phyloP scores from a whole-genome alignment of 2,329 filamentous ascomycete species.

The Colletotrichum spinosum region DNA sequence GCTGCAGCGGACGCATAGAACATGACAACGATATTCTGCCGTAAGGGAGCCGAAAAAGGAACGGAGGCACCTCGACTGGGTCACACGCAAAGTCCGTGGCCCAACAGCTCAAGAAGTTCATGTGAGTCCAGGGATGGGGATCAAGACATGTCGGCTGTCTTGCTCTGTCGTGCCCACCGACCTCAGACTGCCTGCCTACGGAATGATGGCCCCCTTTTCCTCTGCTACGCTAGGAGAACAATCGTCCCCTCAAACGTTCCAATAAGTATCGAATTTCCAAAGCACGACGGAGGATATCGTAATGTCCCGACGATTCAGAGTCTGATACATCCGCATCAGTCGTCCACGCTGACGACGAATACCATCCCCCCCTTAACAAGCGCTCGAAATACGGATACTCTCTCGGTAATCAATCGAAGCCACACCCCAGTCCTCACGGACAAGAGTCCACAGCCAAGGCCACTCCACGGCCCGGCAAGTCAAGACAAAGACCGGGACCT shows the following conservation, averaged over 20 bases:
- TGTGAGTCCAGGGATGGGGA: slow-evolving; percentile 6
- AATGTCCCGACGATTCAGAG: slow-evolving; percentile 9
- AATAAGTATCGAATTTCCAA: slow-evolving; percentile 15
- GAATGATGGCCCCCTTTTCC: slow-evolving; percentile 14
- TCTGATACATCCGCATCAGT: slow-evolving; percentile 15
- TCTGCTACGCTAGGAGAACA: slow-evolving; percentile 12
- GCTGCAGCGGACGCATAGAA: neutral
- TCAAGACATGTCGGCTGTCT: slow-evolving; percentile 16
- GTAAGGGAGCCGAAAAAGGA: slow-evolving; percentile 25
- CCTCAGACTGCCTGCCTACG: neutral
- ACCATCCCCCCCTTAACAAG: neutral
- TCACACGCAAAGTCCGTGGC: slow-evolving; percentile 7
- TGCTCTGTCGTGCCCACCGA: slow-evolving; percentile 12
- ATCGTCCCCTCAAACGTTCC: neutral
- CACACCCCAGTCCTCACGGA: slow-evolving; percentile 25
- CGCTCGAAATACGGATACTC: slow-evolving; percentile 8
- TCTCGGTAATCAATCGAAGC: slow-evolving; percentile 32
- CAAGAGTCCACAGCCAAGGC: slow-evolving; percentile 17
- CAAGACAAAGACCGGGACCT: slow-evolving; percentile 20
- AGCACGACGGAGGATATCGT: neutral
- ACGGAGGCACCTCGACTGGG: slow-evolving; percentile 12
- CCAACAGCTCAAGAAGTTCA: neutral
- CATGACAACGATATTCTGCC: slow-evolving; percentile 20
- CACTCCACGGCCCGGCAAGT: slow-evolving; percentile 17
- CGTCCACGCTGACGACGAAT: slow-evolving; percentile 25